These are phyloP conservation scores for Tephrocybe sp. DNA, from an alignment of 768 basidiomycete species.

Conservation along the genomic window DNA sequence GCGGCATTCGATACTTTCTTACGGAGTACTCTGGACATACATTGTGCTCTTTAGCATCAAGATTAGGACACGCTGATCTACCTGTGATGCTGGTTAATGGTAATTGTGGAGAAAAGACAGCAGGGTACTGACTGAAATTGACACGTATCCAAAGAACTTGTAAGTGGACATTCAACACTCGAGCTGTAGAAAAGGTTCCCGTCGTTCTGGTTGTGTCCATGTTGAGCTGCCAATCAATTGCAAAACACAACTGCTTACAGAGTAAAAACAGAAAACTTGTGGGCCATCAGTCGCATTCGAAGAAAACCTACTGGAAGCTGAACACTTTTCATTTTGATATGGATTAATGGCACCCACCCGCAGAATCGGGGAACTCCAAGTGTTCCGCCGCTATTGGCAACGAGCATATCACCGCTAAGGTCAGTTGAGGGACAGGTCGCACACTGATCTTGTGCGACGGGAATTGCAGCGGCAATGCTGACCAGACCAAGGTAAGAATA, in stretches of 20 bases:
- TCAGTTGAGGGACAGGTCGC: slow-evolving; percentile 12
- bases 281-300: neutral
- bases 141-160: slow-evolving; percentile 1
- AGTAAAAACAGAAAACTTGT: slow-evolving; percentile 4
- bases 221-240: neutral
- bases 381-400: slow-evolving; percentile 10
- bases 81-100: too few species aligned
- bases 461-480: neutral
- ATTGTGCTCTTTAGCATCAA: too few species aligned
- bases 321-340: neutral
- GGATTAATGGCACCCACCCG: neutral
- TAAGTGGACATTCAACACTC: neutral
- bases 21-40: too few species aligned
- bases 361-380: slow-evolving; percentile 13
- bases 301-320: slow-evolving; percentile 1
- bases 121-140: neutral
- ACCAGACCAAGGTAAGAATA: too few species aligned
- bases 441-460: neutral
- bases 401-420: slow-evolving; percentile 5
- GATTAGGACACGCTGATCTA: too few species aligned
- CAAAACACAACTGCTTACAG: neutral
- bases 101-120: neutral
- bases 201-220: neutral
- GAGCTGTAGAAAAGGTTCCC: slow-evolving; percentile 1
- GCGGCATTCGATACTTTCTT: too few species aligned